Evolutionary conservation across 441 rosid genomes (phyloP), one percentile per base, ranked within the genome.

Genomic region (Populus hybrid): DNA sequence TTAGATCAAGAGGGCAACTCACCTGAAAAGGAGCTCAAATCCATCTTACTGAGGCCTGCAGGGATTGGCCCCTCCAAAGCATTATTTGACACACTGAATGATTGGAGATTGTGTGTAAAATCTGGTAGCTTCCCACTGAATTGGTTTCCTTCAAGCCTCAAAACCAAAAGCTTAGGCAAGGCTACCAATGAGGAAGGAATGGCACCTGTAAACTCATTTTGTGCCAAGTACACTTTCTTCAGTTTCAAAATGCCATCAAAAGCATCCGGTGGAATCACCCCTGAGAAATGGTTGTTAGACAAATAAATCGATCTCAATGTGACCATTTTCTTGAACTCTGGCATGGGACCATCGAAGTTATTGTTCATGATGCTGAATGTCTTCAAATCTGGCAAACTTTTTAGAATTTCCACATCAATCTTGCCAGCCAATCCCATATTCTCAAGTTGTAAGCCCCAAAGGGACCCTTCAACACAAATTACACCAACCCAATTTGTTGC

Each of bases 371-470:
- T 80, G 80, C 94, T 91, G 0, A 94, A 57, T 24, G 88, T 83
- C 79, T 86, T 86, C 46, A 94, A 74, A 5, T 79, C 77, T 30
- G 78, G 73, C 83, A 94, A 80, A 1, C 66, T 71, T 14, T 2
- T 65, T 2, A 93, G 78, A 10, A 77, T 67, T 6, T 85, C 81
- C 0, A 89, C 61, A 42, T 94, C 87, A 20, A 91, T 34, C 26
- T 74, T 74, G 8, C 97, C 95, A 2, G 76, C 67, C 6, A 94
- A 84, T 16, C 90, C 94, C 85, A 81, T 80, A 21, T 82, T 79
- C 82, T 93, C 95, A 61, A 94, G 89, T 26, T 75, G 78, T 38
- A 93, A 68, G 16, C 96, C 94, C 90, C 84, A 86, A 72, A 91
- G 76, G 24, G 46, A 59, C 40, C 84, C 90, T 0, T 74, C 70